Evolutionary conservation across 768 basidiomycete species (phyloP), one percentile per base, ranked within the genome.

Genomic region (Psilocybe subaeruginosa): DNA sequence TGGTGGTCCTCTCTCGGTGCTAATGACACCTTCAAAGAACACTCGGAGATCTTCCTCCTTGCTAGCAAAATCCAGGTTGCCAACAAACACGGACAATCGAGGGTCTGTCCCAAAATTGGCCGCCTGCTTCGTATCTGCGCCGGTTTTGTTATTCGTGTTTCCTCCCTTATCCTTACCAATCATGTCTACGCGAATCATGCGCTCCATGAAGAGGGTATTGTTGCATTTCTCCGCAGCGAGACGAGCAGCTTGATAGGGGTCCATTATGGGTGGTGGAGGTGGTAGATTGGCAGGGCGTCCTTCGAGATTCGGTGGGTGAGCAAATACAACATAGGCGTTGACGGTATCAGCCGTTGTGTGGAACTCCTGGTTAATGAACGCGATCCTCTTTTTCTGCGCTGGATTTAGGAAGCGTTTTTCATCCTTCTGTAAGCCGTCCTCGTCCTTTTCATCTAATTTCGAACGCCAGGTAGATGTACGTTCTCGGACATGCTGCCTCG

Each of bases 241-340:
- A 41, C 65, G 74, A 0, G 92, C 91, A 9, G 91, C 93, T 63
- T 88, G 85, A 66, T 87, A 87, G 6, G 91, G 91, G 67, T 90
- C 81, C 80, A 88, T 80, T 12, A 76, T 77, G 0, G 73, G 74
- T 11, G 77, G 72, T 0, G 71, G 78, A 0, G 84, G 85, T 1
- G 87, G 87, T 14, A 87, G 69, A 65, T 86, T 87, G 3, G 73
- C 61, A 2, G 81, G 78, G 27, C 83, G 76, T 30, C 68, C 69
- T 16, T 76, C 70, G 3, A 67, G 58, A 8, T 83, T 82, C 3
- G 70, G 61, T 7, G 86, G 82, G 68, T 95, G 86, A 0, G 93
- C 92, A 72, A 98, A 95, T 17, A 99, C 94, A 50, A 97, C 75
- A 73, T 99, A 99, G 0, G 93, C 92, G 69, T 95, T 92, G 60